Conservation (phyloP, 345 rosid species). For the Bruguiera parviflora region DNA sequence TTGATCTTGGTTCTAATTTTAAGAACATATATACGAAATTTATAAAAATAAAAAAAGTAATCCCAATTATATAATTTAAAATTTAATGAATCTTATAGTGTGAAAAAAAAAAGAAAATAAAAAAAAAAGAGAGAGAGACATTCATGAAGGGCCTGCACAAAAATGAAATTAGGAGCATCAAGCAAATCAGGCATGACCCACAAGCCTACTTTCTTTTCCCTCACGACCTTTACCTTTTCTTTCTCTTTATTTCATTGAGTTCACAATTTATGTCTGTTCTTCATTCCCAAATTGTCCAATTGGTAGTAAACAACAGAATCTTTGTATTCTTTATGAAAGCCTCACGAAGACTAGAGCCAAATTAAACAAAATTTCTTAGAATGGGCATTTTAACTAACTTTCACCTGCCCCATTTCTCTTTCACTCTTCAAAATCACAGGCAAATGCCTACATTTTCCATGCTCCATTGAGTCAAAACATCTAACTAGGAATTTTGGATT, state of each 20-base stretch:
- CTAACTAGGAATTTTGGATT: neutral
- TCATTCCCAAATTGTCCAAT: neutral
- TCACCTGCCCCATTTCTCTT: conserved; percentile 6
- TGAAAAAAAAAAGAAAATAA: too few species aligned
- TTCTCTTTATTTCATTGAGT: neutral
- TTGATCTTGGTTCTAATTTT: too few species aligned
- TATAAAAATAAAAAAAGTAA: too few species aligned
- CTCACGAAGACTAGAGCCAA: conserved; percentile 11
- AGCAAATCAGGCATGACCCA: too few species aligned
- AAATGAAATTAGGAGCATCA: too few species aligned
- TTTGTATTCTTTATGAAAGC: neutral
- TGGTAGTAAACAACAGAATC: neutral
- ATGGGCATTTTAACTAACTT: conserved; percentile 1
- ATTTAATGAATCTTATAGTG: too few species aligned
- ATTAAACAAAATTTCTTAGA: conserved; percentile 8
- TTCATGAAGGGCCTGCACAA: too few species aligned
- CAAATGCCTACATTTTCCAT: neutral
- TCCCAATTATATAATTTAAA: too few species aligned
- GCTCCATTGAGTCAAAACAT: neutral
- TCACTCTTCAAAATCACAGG: conserved; percentile 14
- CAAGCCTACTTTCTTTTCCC: too few species aligned
- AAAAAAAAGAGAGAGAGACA: too few species aligned
- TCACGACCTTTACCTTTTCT: neutral
- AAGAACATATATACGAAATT: too few species aligned
- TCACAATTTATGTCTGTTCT: neutral